Percentiles rank a stretch among this genome's conserved stretches.
Conservation (phyloP, 257 asterid genomes). For the Fraxinus americana region DNA sequence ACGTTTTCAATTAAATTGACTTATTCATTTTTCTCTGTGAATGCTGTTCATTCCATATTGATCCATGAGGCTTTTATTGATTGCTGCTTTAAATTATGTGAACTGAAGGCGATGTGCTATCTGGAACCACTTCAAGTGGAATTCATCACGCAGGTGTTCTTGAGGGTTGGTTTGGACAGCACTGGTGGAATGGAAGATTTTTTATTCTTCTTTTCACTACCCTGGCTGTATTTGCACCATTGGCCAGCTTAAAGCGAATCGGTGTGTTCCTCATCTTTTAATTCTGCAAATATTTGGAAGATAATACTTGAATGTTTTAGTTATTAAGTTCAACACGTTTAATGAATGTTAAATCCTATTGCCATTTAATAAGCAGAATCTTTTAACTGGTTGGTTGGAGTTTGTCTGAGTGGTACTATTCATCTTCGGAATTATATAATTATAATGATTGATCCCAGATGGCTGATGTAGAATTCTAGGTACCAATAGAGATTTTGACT, state of each 20-base stretch:
- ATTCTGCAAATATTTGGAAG: not conserved
- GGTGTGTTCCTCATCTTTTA: conserved; percentile 49
- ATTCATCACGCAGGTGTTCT: conserved; percentile 93
- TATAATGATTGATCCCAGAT: conserved; percentile 8
- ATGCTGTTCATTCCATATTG: not conserved
- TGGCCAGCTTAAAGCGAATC: conserved; percentile 93
- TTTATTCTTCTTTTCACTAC: conserved; percentile 76
- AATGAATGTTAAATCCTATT: conserved; percentile 6
- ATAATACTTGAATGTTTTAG: not conserved
- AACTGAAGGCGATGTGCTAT: conserved; percentile 86
- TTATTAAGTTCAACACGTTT: conserved; percentile 2
- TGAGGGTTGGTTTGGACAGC: conserved; percentile 93
- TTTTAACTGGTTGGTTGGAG: not conserved
- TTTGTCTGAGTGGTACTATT: conserved; percentile 4
- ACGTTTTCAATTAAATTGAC: conserved; percentile 25
- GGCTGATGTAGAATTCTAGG: not conserved
- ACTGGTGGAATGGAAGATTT: conserved; percentile 92
- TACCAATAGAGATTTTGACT: not conserved
- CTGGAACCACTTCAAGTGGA: conserved; percentile 85
- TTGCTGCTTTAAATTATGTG: not conserved
- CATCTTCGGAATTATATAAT: conserved; percentile 4
- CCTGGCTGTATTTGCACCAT: conserved; percentile 77
- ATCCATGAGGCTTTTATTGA: not conserved
- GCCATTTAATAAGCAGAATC: not conserved
- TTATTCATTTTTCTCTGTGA: not conserved